Evolutionary conservation across 495 filamentous ascomycete genomes (phyloP).

Genomic region (Lindgomyces ingoldianus): DNA sequence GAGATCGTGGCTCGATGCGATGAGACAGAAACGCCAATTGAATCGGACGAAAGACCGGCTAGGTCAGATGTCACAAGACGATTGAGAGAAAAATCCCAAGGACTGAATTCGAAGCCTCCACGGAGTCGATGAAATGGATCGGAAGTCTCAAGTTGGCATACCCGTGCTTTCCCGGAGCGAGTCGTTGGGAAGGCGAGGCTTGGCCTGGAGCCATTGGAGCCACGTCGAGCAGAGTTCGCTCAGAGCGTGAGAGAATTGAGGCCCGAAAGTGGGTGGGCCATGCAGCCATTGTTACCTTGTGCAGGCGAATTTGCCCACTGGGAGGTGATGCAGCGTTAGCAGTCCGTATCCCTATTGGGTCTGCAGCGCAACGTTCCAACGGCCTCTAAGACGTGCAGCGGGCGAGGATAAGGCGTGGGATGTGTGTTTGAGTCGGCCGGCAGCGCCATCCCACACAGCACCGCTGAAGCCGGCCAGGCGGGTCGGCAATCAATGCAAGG

Average conservation of each 20-base stretch:
- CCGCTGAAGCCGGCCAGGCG: constrained; percentile 20
- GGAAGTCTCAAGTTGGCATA: constrained; percentile 24
- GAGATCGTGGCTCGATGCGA: constrained; percentile 22
- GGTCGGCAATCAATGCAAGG: constrained; percentile 29
- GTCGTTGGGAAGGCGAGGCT: not conserved
- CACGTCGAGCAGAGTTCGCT: constrained; percentile 21
- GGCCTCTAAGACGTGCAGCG: constrained; percentile 1
- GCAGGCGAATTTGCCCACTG: not conserved
- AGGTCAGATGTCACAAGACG: constrained; percentile 27
- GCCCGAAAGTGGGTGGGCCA: constrained; percentile 16
- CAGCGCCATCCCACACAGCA: constrained; percentile 1
- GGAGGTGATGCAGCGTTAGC: constrained; percentile 20
- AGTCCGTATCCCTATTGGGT: constrained; percentile 11
- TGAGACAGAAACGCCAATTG: not conserved
- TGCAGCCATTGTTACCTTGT: constrained; percentile 8
- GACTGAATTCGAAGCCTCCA: constrained; percentile 10
- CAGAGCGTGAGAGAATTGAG: constrained; percentile 14
- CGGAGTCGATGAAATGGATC: constrained; percentile 6
- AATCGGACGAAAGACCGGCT: constrained; percentile 18
- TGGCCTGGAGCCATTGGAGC: constrained; percentile 28
- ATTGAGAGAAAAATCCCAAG: not conserved
- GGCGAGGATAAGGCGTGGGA: not conserved
- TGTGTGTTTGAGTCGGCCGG: not conserved
- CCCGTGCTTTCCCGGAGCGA: constrained; percentile 25
- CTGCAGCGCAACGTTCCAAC: not conserved